Conservation (phyloP, 1,284 basidiomycete species). For the Ceratorhiza oryzae-sativae region DNA sequence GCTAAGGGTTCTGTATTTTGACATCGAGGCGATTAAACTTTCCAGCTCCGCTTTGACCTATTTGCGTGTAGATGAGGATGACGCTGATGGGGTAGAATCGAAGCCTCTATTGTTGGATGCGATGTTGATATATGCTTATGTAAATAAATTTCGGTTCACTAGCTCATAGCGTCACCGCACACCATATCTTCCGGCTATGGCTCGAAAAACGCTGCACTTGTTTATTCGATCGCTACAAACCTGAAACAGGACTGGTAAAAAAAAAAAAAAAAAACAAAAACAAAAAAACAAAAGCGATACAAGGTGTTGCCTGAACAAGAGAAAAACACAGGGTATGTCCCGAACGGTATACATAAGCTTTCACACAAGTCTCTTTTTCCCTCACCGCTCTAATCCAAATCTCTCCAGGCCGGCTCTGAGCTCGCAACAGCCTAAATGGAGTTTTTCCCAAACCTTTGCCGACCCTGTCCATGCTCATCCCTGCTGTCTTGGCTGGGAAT, state of each 20-base stretch:
- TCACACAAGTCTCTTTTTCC: conserved; percentile 61
- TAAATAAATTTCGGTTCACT: no score
- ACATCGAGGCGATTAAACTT: no score
- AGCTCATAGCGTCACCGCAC: not conserved
- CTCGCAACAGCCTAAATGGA: conserved; percentile 74
- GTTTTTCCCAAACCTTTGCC: conserved; percentile 56
- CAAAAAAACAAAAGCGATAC: not conserved
- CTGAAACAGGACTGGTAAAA: conserved; percentile 4
- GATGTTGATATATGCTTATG: no score
- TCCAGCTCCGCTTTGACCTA: no score
- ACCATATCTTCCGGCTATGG: not conserved
- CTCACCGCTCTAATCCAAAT: conserved; percentile 76
- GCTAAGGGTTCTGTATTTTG: no score
- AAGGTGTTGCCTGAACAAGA: not conserved
- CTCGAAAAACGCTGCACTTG: not conserved
- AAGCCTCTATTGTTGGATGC: no score
- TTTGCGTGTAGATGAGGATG: no score
- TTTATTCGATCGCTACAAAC: conserved; percentile 5
- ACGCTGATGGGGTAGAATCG: no score
- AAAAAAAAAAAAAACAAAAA: not conserved
- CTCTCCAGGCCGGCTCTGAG: conserved; percentile 73
- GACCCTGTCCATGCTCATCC: conserved; percentile 44
- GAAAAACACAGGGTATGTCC: not conserved
- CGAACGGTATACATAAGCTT: not conserved
- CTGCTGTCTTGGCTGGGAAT: conserved; percentile 58